Percentiles rank a stretch among this genome's conserved stretches.
Evolutionary conservation across 169 alveolate genomes (phyloP).

Genomic region (Plasmodium berghei): DNA sequence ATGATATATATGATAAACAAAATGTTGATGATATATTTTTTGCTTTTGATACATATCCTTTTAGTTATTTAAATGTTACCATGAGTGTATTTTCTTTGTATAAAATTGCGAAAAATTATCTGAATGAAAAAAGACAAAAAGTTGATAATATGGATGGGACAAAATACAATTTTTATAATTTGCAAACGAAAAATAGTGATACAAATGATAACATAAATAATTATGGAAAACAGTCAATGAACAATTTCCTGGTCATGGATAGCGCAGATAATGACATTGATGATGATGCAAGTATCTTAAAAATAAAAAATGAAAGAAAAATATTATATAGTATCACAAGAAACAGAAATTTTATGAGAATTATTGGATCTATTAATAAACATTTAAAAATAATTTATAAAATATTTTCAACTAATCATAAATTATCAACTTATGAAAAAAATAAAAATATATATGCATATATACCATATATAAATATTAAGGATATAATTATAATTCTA

Average conservation of each 20-base stretch:
- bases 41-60: slow-evolving; percentile 64
- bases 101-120: slow-evolving; percentile 35
- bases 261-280: slow-evolving; percentile 6
- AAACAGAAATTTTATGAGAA: slow-evolving; percentile 48
- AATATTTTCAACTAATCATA: slow-evolving; percentile 58
- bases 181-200: background rate
- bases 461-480: slow-evolving; percentile 67
- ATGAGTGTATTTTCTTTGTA: slow-evolving; percentile 71
- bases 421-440: slow-evolving; percentile 53
- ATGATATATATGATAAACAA: slow-evolving; percentile 38
- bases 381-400: slow-evolving; percentile 66
- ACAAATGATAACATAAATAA: background rate
- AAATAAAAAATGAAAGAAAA: slow-evolving; percentile 68
- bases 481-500: slow-evolving; percentile 57
- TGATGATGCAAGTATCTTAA: slow-evolving; percentile 19
- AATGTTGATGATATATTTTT: slow-evolving; percentile 55
- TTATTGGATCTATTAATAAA: slow-evolving; percentile 53
- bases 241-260: slow-evolving; percentile 34
- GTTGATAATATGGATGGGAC: slow-evolving; percentile 1
- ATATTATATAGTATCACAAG: slow-evolving; percentile 24
- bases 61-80: slow-evolving; percentile 59
- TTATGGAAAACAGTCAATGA: background rate
- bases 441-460: slow-evolving; percentile 32
- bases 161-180: background rate
- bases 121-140: slow-evolving; percentile 40